phyloP scores from a whole-genome alignment of 495 filamentous ascomycete genomes.

The Coniosporium apollinis region DNA sequence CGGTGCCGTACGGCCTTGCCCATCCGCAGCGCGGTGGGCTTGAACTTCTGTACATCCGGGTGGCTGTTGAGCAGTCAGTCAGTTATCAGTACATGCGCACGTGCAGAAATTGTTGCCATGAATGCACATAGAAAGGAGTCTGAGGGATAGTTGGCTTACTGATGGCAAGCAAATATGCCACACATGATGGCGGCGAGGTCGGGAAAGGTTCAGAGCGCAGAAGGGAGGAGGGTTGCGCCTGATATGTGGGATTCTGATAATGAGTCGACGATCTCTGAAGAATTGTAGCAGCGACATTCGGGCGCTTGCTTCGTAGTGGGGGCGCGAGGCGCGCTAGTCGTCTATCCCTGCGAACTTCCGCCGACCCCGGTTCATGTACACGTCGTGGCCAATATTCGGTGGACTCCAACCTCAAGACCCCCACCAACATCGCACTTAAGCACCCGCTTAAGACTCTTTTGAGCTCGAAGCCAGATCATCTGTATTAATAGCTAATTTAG shows the following conservation, averaged over 20 bases:
- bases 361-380: too few relatives aligned
- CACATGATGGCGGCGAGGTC: constrained; percentile 16
- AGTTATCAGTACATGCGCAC: constrained; percentile 13
- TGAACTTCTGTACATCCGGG: constrained; percentile 91
- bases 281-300: not conserved
- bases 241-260: too few relatives aligned
- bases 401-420: too few relatives aligned
- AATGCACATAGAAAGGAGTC: too few relatives aligned
- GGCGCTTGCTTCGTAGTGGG: not conserved
- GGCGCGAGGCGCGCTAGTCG: too few relatives aligned
- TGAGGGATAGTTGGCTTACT: constrained; percentile 37
- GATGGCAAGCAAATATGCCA: constrained; percentile 92
- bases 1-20: constrained; percentile 91
- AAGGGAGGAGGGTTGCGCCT: not conserved
- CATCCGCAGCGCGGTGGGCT: constrained; percentile 88
- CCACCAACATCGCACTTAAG: too few relatives aligned
- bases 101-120: too few relatives aligned
- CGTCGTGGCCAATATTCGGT: too few relatives aligned
- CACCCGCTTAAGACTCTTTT: too few relatives aligned
- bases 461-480: too few relatives aligned
- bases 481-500: too few relatives aligned
- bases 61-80: constrained; percentile 41
- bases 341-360: too few relatives aligned
- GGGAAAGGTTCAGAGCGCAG: not conserved
- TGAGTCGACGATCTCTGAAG: not conserved